Percentiles rank a stretch among this genome's conserved stretches.
These are phyloP conservation scores for Evernia prunastri DNA, from an alignment of 495 filamentous ascomycete species.

Conservation along the genomic window DNA sequence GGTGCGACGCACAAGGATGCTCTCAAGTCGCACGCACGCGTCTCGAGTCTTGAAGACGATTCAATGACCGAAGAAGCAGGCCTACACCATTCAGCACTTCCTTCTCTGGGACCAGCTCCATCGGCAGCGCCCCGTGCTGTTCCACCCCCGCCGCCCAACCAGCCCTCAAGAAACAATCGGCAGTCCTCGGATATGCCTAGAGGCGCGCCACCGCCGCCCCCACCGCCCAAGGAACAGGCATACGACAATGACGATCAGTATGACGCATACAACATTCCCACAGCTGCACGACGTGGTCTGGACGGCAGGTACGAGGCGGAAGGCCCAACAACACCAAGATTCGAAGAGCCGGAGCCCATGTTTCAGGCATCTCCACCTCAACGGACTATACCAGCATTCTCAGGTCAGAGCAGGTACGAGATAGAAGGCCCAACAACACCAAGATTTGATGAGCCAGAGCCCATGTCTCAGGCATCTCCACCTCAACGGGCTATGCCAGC, in stretches of 20 bases:
- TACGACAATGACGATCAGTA: conserved; percentile 60
- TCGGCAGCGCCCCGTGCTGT: conserved; percentile 48
- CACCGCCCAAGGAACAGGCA: conserved; percentile 43
- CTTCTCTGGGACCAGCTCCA: conserved; percentile 50
- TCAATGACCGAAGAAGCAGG: conserved; percentile 46
- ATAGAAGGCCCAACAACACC: conserved; percentile 28
- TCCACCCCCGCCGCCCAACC: conserved; percentile 47
- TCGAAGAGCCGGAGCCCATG: conserved; percentile 40
- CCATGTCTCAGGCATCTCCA: conserved; percentile 49
- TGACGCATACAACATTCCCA: conserved; percentile 64
- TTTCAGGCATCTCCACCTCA: conserved; percentile 47
- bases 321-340: conserved; percentile 29
- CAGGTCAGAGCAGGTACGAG: conserved; percentile 17
- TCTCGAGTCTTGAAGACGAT: conserved; percentile 60
- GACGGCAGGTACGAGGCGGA: conserved; percentile 18
- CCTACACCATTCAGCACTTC: conserved; percentile 42
- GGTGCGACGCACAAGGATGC: conserved; percentile 87
- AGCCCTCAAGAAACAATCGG: conserved; percentile 42
- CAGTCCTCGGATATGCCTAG: conserved; percentile 65
- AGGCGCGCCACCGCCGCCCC: conserved; percentile 61
- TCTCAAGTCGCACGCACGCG: conserved; percentile 71
- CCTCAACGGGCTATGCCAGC: conserved; percentile 29
- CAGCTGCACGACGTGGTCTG: conserved; percentile 35
- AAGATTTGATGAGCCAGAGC: conserved; percentile 37
- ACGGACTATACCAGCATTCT: conserved; percentile 28